Conservation (phyloP, 2,329 filamentous ascomycete species). For the Juglanconis oblonga region DNA sequence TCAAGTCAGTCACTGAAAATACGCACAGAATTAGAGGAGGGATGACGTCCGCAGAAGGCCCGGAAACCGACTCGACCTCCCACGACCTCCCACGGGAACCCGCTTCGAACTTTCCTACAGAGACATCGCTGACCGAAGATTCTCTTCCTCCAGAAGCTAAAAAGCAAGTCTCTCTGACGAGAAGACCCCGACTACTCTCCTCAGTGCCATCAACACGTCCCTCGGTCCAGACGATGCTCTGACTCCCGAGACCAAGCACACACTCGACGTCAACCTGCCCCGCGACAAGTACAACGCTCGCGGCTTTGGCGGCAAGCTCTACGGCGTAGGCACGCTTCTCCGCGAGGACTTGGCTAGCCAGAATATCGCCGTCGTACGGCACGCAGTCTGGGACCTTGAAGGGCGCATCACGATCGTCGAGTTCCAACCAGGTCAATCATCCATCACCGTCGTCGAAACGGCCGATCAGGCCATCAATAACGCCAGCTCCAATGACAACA, state of each 20-base stretch:
- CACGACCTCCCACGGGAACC: not conserved
- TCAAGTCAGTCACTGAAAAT: conserved; percentile 16
- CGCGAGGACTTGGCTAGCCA: conserved; percentile 37
- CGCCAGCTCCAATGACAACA: conserved; percentile 1
- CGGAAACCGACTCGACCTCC: too few relatives aligned
- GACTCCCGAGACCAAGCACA: conserved; percentile 17
- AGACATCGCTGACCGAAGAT: conserved; percentile 26
- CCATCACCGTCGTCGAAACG: too few relatives aligned
- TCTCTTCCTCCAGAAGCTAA: conserved; percentile 27
- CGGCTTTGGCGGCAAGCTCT: conserved; percentile 47
- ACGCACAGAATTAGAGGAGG: too few relatives aligned
- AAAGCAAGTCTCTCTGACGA: conserved; percentile 19
- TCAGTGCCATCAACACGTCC: conserved; percentile 21
- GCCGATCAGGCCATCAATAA: not conserved
- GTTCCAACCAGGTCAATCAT: not conserved
- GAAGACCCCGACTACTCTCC: conserved; percentile 16
- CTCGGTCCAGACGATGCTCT: conserved; percentile 1
- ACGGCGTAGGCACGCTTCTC: conserved; percentile 50
- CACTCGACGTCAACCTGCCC: conserved; percentile 42
- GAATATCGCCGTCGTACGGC: conserved; percentile 30
- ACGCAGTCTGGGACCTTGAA: conserved; percentile 49
- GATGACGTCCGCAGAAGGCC: too few relatives aligned
- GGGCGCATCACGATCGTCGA: conserved; percentile 48
- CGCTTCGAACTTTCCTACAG: conserved; percentile 22
- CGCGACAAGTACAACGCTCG: conserved; percentile 46